Conservation (phyloP, 2,329 filamentous ascomycete species). For the Scytalidium lignicola region DNA sequence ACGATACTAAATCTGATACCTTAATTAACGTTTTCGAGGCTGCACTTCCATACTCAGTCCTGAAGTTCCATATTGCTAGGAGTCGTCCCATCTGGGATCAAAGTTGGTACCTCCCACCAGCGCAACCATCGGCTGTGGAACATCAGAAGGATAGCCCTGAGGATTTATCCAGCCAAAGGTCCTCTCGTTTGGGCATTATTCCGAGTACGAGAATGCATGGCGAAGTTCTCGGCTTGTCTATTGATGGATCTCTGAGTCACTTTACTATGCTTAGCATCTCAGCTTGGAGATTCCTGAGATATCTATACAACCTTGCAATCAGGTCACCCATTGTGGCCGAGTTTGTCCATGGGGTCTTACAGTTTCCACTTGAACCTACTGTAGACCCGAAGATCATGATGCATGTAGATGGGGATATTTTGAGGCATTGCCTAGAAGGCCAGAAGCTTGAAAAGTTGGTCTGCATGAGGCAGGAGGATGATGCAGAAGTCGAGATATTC, state of each 20-base stretch:
- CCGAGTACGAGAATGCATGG: background rate
- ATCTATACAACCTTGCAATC: conserved; percentile 66
- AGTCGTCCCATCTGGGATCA: conserved; percentile 35
- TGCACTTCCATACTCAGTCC: conserved; percentile 49
- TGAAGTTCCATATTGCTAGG: conserved; percentile 47
- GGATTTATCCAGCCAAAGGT: background rate
- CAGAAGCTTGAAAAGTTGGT: conserved; percentile 41
- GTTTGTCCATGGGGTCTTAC: conserved; percentile 32
- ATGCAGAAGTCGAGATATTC: conserved; percentile 10
- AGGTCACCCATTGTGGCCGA: conserved; percentile 43
- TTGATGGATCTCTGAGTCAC: conserved; percentile 65
- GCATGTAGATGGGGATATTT: conserved; percentile 64
- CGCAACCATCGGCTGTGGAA: background rate
- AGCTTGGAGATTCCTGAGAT: conserved; percentile 64
- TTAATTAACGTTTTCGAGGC: conserved; percentile 47
- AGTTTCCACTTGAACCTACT: conserved; percentile 32
- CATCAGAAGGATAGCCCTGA: background rate
- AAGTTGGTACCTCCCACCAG: conserved; percentile 8
- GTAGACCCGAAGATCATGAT: conserved; percentile 40
- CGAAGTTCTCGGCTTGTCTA: conserved; percentile 58
- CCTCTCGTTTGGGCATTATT: background rate
- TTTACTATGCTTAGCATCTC: conserved; percentile 60
- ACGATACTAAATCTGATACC: conserved; percentile 21
- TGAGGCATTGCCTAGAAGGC: conserved; percentile 48
- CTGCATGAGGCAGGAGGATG: conserved; percentile 6